Evolutionary conservation across 345 rosid species (phyloP), one percentile per base, ranked within the genome.

Genomic region (Rhodamnia rubescens): DNA sequence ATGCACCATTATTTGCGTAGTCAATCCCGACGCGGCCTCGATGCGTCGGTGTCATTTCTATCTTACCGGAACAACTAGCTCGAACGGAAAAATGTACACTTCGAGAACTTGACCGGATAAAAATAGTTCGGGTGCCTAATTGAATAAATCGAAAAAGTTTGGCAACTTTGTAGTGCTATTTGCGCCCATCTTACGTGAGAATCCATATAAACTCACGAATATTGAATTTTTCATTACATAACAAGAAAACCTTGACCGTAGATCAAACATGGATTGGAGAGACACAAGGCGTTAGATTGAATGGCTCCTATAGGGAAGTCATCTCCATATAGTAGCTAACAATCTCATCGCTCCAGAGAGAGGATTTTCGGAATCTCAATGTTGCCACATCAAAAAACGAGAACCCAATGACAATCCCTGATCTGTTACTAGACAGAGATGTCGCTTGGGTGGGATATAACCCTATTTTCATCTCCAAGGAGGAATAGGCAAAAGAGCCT

Each of bases 241-340:
- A 69, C 1, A 0, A 69, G 47, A 69, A 32, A 32, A 64, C 24
- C 12, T 8, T 4, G 47, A 64, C 24, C 3, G 1, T 10, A 7
- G 11, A 64, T 32, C 11, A 5, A 64, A 8, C 44, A 32, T 64
- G 12, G 44, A 4, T 64, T 5, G 0, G 44, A 36, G 44, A 8
- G 24, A 64, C 75, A 16, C 3, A 0, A 69, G 24, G 0, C 0
- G 7, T 16, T 32, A 4, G 44, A 16, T 16, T 8, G 24, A 12
- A 64, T 64, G 44, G 44, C 47, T 29, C 24, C 44, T 2, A 7
- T 0, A 4, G 1, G 24, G 32, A 32, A 32, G 6, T 64, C 6
- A 16, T 64, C 3, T 64, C 24, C 0, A 1, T 8, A 21, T 64
- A 4, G 16, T 64, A 16, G 12, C 3, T 32, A 32, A 18, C 50